Evolutionary conservation across 1,284 basidiomycete species (phyloP).

Genomic region (Dichomitus squalens): DNA sequence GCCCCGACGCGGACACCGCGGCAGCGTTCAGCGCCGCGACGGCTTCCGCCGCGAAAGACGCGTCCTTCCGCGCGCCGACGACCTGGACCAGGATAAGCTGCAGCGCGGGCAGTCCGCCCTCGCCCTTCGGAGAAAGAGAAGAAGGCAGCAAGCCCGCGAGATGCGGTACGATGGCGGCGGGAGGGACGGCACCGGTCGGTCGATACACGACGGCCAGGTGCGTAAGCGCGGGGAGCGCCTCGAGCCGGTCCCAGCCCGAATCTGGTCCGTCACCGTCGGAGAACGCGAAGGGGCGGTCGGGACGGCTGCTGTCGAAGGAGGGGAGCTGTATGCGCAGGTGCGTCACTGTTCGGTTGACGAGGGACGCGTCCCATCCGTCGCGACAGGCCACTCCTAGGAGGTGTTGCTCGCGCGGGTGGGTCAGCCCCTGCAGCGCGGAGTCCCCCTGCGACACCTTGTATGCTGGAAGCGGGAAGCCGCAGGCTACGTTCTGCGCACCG

Average conservation of each 20-base stretch:
- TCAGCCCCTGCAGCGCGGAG: slow-evolving; percentile 25
- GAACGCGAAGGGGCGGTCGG: slow-evolving; percentile 23
- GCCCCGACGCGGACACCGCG: slow-evolving; percentile 26
- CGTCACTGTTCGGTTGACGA: slow-evolving; percentile 36
- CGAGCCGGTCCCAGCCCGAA: slow-evolving; percentile 31
- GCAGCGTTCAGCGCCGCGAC: slow-evolving; percentile 29
- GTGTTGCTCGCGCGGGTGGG: slow-evolving; percentile 37
- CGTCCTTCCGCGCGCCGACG: slow-evolving; percentile 24
- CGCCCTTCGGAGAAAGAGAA: too few relatives aligned
- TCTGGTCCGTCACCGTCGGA: slow-evolving; percentile 19
- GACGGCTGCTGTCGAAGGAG: slow-evolving; percentile 25
- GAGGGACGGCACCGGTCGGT: slow-evolving; percentile 24
- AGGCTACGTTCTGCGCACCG: slow-evolving; percentile 39
- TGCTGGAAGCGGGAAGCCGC: slow-evolving; percentile 38
- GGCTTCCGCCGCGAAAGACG: slow-evolving; percentile 18
- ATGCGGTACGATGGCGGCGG: slow-evolving; percentile 26
- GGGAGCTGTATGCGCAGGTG: slow-evolving; percentile 41
- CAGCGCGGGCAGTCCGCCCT: slow-evolving; percentile 21
- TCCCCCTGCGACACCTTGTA: slow-evolving; percentile 30
- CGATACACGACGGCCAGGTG: slow-evolving; percentile 40
- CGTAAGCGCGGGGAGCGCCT: slow-evolving; percentile 35
- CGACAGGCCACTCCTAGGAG: slow-evolving; percentile 40
- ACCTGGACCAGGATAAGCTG: slow-evolving; percentile 38
- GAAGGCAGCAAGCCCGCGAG: slow-evolving; percentile 26
- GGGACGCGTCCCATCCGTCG: slow-evolving; percentile 38